Percentiles rank a stretch among this genome's conserved stretches.
Evolutionary conservation across 345 rosid species (phyloP).

Genomic region (Pseudoturritis turrita): DNA sequence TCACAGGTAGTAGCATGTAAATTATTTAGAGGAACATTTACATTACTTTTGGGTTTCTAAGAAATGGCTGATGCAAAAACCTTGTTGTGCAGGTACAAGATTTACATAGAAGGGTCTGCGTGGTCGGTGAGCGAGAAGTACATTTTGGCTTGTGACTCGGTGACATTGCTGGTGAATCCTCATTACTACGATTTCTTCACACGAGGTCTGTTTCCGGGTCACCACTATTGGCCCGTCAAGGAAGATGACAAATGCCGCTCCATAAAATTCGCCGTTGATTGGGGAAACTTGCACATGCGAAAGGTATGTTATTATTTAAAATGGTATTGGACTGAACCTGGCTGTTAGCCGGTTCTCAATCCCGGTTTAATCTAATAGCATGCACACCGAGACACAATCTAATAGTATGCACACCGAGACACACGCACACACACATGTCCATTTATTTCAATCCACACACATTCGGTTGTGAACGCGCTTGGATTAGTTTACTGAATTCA

Average conservation of each 20-base stretch:
- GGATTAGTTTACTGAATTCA: not conserved
- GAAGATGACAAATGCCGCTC: constrained; percentile 64
- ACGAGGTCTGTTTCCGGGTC: constrained; percentile 59
- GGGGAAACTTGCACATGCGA: constrained; percentile 61
- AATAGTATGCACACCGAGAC: no score
- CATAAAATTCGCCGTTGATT: constrained; percentile 65
- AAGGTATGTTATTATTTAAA: constrained; percentile 39
- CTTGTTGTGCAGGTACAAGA: constrained; percentile 54
- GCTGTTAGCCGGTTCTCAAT: not conserved
- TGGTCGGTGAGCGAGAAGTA: constrained; percentile 93
- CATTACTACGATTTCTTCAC: constrained; percentile 70
- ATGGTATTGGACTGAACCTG: not conserved
- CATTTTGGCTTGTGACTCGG: constrained; percentile 80
- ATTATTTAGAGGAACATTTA: not conserved
- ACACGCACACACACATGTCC: not conserved
- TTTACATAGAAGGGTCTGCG: constrained; percentile 77
- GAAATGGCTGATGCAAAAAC: not conserved
- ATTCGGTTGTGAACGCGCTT: not conserved
- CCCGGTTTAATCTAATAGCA: not conserved
- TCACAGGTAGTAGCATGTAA: constrained; percentile 45
- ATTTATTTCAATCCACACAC: not conserved
- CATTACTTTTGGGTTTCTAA: not conserved
- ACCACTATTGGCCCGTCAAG: constrained; percentile 79
- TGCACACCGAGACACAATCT: not conserved
- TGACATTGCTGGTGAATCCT: constrained; percentile 59